These are phyloP conservation scores for Ambrosia hybrid DNA, from an alignment of 140 eudicot species.

Conservation along the genomic window DNA sequence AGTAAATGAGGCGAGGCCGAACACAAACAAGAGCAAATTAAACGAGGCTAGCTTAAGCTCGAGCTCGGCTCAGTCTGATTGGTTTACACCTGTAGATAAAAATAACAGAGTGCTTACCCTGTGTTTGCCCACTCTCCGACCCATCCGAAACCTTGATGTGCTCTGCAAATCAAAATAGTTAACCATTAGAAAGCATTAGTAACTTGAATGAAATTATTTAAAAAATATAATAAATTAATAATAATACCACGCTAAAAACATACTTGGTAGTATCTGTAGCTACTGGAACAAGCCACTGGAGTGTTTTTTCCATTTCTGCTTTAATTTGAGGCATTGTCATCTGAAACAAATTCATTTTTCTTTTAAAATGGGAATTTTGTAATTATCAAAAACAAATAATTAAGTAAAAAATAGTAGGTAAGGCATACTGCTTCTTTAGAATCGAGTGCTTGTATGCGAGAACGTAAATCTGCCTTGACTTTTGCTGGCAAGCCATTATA, in stretches of 20 bases:
- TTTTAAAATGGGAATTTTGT: neutral
- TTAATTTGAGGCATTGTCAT: slow-evolving; percentile 87
- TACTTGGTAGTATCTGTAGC: slow-evolving; percentile 96
- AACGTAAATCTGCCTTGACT: slow-evolving; percentile 71
- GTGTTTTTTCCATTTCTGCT: slow-evolving; percentile 97
- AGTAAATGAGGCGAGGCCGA: too few species aligned
- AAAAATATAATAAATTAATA: neutral
- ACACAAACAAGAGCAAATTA: too few species aligned
- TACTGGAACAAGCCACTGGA: slow-evolving; percentile 93
- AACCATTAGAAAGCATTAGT: slow-evolving; percentile 5
- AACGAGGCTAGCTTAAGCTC: too few species aligned
- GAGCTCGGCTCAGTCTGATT: too few species aligned
- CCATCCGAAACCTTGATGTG: slow-evolving; percentile 99
- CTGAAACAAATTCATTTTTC: slow-evolving; percentile 45
- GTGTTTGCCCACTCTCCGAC: slow-evolving; percentile 99
- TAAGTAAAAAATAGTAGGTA: neutral
- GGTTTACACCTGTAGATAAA: neutral
- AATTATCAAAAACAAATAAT: neutral
- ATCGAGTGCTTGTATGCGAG: slow-evolving; percentile 53
- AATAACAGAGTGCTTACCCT: slow-evolving; percentile 44
- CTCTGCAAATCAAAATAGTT: slow-evolving; percentile 43
- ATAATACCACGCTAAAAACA: neutral
- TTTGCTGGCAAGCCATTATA: slow-evolving; percentile 81
- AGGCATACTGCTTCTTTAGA: slow-evolving; percentile 62
- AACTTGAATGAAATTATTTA: neutral